These are phyloP conservation scores for Blumeria hordei DNA, from an alignment of 2,329 filamentous ascomycete genomes.

Conservation along the genomic window DNA sequence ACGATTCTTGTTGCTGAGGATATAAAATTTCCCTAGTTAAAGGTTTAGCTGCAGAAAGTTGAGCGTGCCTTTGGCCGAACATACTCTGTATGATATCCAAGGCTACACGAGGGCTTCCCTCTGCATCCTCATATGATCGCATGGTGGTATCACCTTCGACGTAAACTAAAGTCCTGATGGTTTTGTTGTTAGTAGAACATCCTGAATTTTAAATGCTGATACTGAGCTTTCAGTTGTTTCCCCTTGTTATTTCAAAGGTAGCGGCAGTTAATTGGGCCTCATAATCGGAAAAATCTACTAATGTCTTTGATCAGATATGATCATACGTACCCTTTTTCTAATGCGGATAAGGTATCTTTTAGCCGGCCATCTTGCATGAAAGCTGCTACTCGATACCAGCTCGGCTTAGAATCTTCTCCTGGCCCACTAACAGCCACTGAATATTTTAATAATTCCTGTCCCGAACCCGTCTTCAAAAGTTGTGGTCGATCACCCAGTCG, in stretches of 20 bases:
- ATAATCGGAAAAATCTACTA: background rate
- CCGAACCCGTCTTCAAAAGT: slow-evolving; percentile 40
- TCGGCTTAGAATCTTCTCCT: slow-evolving; percentile 48
- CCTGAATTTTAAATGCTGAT: background rate
- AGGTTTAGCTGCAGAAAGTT: too few relatives aligned
- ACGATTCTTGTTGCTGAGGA: too few relatives aligned
- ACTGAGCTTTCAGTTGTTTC: background rate
- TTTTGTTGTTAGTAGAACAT: slow-evolving; percentile 2
- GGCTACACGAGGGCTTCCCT: slow-evolving; percentile 39
- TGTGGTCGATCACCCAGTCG: slow-evolving; percentile 64
- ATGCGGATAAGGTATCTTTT: slow-evolving; percentile 44
- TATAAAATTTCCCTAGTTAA: too few relatives aligned
- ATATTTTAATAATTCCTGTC: slow-evolving; percentile 55
- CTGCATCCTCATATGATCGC: slow-evolving; percentile 38
- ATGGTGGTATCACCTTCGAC: slow-evolving; percentile 64
- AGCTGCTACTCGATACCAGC: slow-evolving; percentile 62
- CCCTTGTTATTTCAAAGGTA: background rate
- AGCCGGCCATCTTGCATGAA: slow-evolving; percentile 44
- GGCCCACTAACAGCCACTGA: slow-evolving; percentile 48
- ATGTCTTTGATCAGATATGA: background rate
- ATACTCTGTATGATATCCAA: slow-evolving; percentile 63
- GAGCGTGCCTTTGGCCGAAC: slow-evolving; percentile 15
- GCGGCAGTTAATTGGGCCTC: too few relatives aligned
- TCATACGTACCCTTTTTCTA: slow-evolving; percentile 62
- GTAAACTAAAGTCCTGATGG: slow-evolving; percentile 45